phyloP scores from a whole-genome alignment of 1,139 yeast genomes.

The Suhomyces wounanorum region DNA sequence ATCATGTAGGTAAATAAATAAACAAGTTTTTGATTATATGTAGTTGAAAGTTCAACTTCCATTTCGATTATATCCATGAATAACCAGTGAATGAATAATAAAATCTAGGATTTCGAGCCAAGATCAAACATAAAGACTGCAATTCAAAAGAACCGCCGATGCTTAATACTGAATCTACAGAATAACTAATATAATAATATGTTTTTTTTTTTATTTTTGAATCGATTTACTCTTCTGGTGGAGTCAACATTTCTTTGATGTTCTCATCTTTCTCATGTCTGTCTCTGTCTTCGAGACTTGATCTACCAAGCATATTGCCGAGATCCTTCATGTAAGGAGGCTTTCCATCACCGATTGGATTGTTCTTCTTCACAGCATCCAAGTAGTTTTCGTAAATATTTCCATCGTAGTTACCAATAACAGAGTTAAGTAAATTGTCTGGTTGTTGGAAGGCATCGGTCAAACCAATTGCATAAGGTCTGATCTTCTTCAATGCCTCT shows the following conservation, averaged over 20 bases:
- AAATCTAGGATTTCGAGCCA: too few relatives aligned
- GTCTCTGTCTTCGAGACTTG: conserved; percentile 39
- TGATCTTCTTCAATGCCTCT: conserved; percentile 37
- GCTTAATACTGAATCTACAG: too few relatives aligned
- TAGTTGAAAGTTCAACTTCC: neutral
- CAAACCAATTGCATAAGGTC: conserved; percentile 48
- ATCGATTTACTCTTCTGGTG: neutral
- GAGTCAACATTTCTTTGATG: conserved; percentile 35
- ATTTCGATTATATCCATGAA: too few relatives aligned
- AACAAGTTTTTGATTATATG: neutral
- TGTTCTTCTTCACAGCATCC: conserved; percentile 36
- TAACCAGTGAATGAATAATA: too few relatives aligned
- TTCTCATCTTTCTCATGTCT: conserved; percentile 39
- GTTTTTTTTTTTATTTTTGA: too few relatives aligned
- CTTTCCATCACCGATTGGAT: conserved; percentile 39
- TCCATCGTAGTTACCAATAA: conserved; percentile 48
- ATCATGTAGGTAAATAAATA: neutral
- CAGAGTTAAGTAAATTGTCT: conserved; percentile 47
- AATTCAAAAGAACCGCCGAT: too few relatives aligned
- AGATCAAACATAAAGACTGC: too few relatives aligned
- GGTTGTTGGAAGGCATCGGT: conserved; percentile 53
- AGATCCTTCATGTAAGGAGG: conserved; percentile 44
- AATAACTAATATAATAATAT: too few relatives aligned
- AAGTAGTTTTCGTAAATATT: conserved; percentile 51
- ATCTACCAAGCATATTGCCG: conserved; percentile 41